Conservation (phyloP, 2,329 filamentous ascomycete species). For the Boeremia lycopersici region DNA sequence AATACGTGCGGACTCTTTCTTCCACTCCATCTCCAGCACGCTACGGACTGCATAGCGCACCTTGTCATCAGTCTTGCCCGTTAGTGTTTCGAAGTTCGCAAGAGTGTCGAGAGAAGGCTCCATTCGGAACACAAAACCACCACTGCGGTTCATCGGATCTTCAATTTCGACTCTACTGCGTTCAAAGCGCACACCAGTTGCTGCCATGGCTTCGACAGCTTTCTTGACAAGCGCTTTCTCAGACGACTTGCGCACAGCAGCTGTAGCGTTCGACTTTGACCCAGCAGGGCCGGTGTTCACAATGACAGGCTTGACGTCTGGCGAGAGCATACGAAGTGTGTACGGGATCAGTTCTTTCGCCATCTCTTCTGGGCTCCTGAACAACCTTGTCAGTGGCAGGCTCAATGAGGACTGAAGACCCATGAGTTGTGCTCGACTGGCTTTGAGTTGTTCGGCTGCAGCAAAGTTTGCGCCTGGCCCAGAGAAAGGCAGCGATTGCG, state of each 20-base stretch:
- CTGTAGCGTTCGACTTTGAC: slow-evolving; percentile 60
- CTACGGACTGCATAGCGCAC: slow-evolving; percentile 93
- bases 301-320: slow-evolving; percentile 88
- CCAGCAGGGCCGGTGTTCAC: slow-evolving; percentile 64
- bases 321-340: slow-evolving; percentile 80
- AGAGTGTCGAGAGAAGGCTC: slow-evolving; percentile 88
- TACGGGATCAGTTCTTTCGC: slow-evolving; percentile 85
- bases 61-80: slow-evolving; percentile 65
- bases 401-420: slow-evolving; percentile 74
- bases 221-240: slow-evolving; percentile 82
- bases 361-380: slow-evolving; percentile 78
- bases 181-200: slow-evolving; percentile 80
- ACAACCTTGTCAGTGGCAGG: slow-evolving; percentile 73
- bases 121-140: slow-evolving; percentile 88
- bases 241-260: slow-evolving; percentile 84
- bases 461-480: slow-evolving; percentile 82
- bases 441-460: slow-evolving; percentile 80
- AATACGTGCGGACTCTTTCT: slow-evolving; percentile 70
- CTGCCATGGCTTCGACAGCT: slow-evolving; percentile 81
- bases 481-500: slow-evolving; percentile 71
- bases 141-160: slow-evolving; percentile 52
- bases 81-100: slow-evolving; percentile 73
- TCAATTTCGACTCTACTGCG: slow-evolving; percentile 78
- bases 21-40: slow-evolving; percentile 88
- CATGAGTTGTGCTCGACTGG: slow-evolving; percentile 75